Percentiles rank a stretch among this genome's conserved stretches.
Evolutionary conservation across 495 filamentous ascomycete species (phyloP).

Genomic region (Aspergillus carlsbadensis): DNA sequence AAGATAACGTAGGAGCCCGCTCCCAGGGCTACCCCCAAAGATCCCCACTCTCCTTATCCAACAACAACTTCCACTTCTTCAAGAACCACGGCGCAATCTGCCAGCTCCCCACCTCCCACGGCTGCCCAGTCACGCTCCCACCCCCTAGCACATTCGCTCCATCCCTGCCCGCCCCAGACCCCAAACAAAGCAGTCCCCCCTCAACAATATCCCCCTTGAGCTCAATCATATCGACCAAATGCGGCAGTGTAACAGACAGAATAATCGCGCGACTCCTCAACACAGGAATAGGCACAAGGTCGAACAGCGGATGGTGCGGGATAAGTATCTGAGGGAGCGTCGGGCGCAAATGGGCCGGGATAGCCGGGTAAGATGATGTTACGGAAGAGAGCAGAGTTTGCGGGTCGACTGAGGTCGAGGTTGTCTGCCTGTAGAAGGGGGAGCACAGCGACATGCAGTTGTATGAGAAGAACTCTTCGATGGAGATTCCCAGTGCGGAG

Average conservation of each 20-base stretch:
- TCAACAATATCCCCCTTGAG: conserved; percentile 44
- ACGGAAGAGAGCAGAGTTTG: conserved; percentile 21
- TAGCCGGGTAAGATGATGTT: conserved; percentile 16
- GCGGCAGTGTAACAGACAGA: conserved; percentile 30
- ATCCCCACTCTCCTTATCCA: conserved; percentile 6
- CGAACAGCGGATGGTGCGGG: conserved; percentile 43
- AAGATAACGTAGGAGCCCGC: too few relatives aligned
- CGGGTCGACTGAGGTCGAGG: conserved; percentile 24
- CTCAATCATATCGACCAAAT: conserved; percentile 35
- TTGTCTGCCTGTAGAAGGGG: conserved; percentile 35
- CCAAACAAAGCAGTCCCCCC: conserved; percentile 24
- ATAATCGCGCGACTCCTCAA: conserved; percentile 40
- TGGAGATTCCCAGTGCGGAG: conserved; percentile 27
- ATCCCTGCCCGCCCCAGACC: neutral
- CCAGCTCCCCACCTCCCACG: conserved; percentile 40
- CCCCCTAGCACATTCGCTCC: neutral
- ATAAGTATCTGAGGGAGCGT: conserved; percentile 47
- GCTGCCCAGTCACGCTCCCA: conserved; percentile 17
- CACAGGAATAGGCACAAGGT: conserved; percentile 42
- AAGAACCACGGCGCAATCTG: conserved; percentile 38
- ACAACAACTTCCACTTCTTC: conserved; percentile 29
- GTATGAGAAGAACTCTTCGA: conserved; percentile 25
- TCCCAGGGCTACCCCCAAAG: neutral
- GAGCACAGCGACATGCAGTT: conserved; percentile 26
- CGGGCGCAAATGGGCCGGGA: conserved; percentile 39